These are phyloP conservation scores for Phytophthora agathidicida DNA, from an alignment of 352 stramenopile species.

Conservation along the genomic window DNA sequence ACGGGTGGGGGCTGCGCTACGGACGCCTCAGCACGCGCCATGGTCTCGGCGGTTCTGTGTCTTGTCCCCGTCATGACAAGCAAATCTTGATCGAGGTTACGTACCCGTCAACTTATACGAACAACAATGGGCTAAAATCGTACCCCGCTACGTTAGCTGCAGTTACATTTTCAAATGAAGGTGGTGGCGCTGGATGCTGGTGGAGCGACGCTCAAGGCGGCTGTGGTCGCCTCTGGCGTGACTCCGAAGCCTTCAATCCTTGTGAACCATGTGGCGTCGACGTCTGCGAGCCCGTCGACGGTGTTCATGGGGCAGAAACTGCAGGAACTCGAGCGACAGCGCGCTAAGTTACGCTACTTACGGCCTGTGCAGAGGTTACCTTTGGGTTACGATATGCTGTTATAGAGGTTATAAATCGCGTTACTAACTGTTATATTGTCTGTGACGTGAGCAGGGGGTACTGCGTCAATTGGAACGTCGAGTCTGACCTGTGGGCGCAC, in stretches of 20 bases:
- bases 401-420: too few relatives aligned
- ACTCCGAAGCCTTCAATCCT: constrained; percentile 22
- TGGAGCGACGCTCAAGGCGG: constrained; percentile 69
- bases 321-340: constrained; percentile 57
- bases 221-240: constrained; percentile 33
- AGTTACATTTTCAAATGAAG: constrained; percentile 29
- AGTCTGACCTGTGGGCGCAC: constrained; percentile 64
- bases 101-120: too few relatives aligned
- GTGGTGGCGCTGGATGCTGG: constrained; percentile 66
- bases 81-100: not conserved
- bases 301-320: constrained; percentile 53
- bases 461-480: constrained; percentile 84
- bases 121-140: too few relatives aligned
- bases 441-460: constrained; percentile 53
- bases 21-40: constrained; percentile 1
- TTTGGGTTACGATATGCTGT: constrained; percentile 2
- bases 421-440: not conserved
- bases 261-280: constrained; percentile 56
- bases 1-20: not conserved
- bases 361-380: constrained; percentile 51
- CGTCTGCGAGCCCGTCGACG: constrained; percentile 23
- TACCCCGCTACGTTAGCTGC: too few relatives aligned
- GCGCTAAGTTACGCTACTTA: constrained; percentile 51
- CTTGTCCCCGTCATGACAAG: constrained; percentile 6
- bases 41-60: constrained; percentile 5